Evolutionary conservation across 345 rosid species (phyloP), one percentile per base, ranked within the genome.

Genomic region (Gossypium bickii): DNA sequence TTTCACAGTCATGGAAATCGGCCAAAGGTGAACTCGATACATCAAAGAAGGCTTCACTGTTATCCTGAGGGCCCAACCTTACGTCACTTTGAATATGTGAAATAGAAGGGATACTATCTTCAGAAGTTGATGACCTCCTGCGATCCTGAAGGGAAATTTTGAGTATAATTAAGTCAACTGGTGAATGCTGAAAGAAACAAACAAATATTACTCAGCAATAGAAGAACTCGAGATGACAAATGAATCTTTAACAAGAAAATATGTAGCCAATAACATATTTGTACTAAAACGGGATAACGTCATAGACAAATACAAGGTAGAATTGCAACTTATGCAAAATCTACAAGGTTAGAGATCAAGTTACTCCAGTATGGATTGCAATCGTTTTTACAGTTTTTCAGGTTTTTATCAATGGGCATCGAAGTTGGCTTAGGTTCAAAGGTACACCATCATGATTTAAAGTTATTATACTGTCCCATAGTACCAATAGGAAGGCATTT

Each of bases 1-100:
- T 87, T 88, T 95, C 98, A 70, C 67, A 78, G 59, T 80, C 71
- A 77, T 95, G 99, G 83, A 93, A 95, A 88, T 81, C 88, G 62
- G 89, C 84, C 83, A 93, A 67, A 62, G 98, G 98, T 53, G 97
- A 89, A 79, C 82, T 75, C 55, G 83, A 85, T 25, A 83, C 76
- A 79, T 91, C 90, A 45, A 86, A 84, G 62, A 85, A 82, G 71
- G 79, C 74, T 74, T 77, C 85, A 51, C 74, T 74, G n/a, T 75
- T 68, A 49, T 81, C 89, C 69, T 78, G 84, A 76, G 84, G 76
- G 86, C 82, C 76, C 84, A 90, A 77, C 77, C 64, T 87, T 69
- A 88, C 80, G 73, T 89, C 88, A 60, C 89, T 81, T 75, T 83
- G 87, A 82, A 58, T 11, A 22, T 49, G 71, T 79, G 80, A 80